Base-by-base conservation (phyloP, 2,329 filamentous ascomycete genomes). In the Leptographium lundbergii region DNA sequence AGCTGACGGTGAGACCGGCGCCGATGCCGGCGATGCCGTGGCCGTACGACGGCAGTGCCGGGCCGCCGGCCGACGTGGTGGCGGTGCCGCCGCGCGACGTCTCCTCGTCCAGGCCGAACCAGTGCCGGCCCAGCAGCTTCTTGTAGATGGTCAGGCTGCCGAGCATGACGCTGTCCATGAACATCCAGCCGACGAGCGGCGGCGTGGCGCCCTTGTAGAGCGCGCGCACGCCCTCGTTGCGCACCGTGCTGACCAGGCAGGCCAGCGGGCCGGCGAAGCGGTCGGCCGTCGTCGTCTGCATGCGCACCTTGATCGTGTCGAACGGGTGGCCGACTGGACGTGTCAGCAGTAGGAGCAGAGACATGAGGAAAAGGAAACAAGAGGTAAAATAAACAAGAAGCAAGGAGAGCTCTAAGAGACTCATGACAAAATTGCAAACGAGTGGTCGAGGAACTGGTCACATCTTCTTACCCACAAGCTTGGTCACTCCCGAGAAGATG, bases 121-220 rank as follows among this genome's bases (percentile, higher is more conserved):
- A 74, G 65, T 90, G 81, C 68, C 94, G 86, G 63, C 88, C 86
- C 19, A 97, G 77, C 53, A 96, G 72, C 54, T 89, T 86, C 45
- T 92, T 88, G 75, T 97, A 97, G 56, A 95, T 81, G 27, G 88
- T 95, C 64, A 99, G 77, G 22, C 89, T 95, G 50, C 94, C 94
- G 39, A 97, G 81, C 91, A 97, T 96, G 61, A 86, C 70, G 50
- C 76, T 81, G 75, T 99, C 94, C 92, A 97, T 97, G 68, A 95
- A 89, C 88, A 97, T 96, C 94, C 94, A 97, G 66, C 94, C 94
- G 57, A 96, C 84, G 55, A 97, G 77, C 57, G 94, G 94, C 59
- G 92, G 92, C 32, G 88, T 89, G 13, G 91, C 91, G 67, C 92
- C 91, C 75, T 97, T 99, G 80, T 97, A 99, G 50, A 99, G 77